A percentile compares a stretch with the other conserved stretches of the same genome.
phyloP scores from a whole-genome alignment of 2,329 filamentous ascomycete species.

The Chalaropsis thielavioides region DNA sequence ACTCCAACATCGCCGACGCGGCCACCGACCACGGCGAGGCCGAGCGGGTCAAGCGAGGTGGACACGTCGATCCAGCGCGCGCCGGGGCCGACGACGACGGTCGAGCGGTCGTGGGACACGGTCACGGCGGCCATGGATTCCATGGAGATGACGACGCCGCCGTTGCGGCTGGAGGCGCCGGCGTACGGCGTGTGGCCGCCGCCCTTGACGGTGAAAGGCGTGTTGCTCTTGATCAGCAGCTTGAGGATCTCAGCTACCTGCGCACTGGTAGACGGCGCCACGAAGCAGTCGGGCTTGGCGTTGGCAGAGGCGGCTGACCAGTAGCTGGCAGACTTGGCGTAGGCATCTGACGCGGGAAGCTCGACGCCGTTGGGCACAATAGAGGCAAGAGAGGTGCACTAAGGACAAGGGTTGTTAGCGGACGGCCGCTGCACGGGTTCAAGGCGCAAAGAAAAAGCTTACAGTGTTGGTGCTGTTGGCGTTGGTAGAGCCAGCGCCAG shows the following conservation, averaged over 20 bases:
- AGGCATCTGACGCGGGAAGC: slow-evolving; percentile 6
- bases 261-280: not conserved
- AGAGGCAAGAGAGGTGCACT: not conserved
- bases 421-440: not conserved
- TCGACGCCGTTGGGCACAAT: not conserved
- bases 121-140: slow-evolving; percentile 14
- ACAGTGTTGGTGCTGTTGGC: not conserved
- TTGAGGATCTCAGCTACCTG: not conserved
- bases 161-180: slow-evolving; percentile 21
- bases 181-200: slow-evolving; percentile 25
- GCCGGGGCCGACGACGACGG: slow-evolving; percentile 31
- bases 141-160: slow-evolving; percentile 23
- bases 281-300: slow-evolving; percentile 6
- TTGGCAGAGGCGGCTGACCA: slow-evolving; percentile 2
- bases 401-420: not conserved
- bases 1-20: slow-evolving; percentile 26
- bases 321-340: slow-evolving; percentile 1
- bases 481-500: not conserved
- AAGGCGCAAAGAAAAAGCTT: not conserved
- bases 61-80: slow-evolving; percentile 29
- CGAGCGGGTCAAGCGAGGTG: slow-evolving; percentile 21
- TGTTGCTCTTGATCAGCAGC: slow-evolving; percentile 4
- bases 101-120: slow-evolving; percentile 21
- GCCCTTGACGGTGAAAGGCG: slow-evolving; percentile 28
- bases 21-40: slow-evolving; percentile 31